These are phyloP conservation scores for Daldinia sp. DNA, from an alignment of 2,329 filamentous ascomycete genomes.

Conservation along the genomic window DNA sequence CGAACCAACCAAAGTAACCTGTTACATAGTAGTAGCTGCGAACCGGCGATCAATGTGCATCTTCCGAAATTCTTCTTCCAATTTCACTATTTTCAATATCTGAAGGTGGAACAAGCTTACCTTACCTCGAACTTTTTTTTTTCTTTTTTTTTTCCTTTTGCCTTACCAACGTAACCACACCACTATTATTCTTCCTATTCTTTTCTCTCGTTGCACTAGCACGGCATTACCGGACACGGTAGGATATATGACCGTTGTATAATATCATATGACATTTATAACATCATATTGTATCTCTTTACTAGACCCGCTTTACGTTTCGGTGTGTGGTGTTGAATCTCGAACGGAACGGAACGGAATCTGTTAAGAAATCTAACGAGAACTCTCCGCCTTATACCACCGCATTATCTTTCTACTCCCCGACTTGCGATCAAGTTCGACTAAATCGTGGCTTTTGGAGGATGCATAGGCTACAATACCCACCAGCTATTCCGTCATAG, in stretches of 20 bases:
- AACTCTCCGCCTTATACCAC: not conserved
- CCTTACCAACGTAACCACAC: constrained; percentile 3
- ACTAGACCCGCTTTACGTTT: constrained; percentile 11
- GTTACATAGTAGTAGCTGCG: constrained; percentile 13
- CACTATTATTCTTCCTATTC: constrained; percentile 1
- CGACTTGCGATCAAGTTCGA: constrained; percentile 20
- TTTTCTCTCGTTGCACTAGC: constrained; percentile 20
- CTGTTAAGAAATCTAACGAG: not conserved
- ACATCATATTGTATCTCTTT: constrained; percentile 12
- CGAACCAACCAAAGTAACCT: constrained; percentile 9
- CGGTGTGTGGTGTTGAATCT: constrained; percentile 15
- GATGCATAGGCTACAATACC: constrained; percentile 45
- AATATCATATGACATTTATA: constrained; percentile 9
- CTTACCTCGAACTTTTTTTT: constrained; percentile 9
- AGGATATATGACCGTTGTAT: constrained; percentile 20
- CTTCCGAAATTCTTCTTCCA: constrained; percentile 1
- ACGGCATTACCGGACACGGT: constrained; percentile 22
- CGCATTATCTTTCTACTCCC: not conserved
- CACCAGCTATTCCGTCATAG: constrained; percentile 44
- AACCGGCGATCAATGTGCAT: constrained; percentile 26
- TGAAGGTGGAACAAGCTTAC: constrained; percentile 6
- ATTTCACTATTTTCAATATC: not conserved
- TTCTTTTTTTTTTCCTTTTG: too few species aligned
- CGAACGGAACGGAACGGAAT: not conserved
- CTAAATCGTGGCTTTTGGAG: constrained; percentile 25